Conservation (phyloP, 2,329 filamentous ascomycete genomes). For the Aspergillus sp. region DNA sequence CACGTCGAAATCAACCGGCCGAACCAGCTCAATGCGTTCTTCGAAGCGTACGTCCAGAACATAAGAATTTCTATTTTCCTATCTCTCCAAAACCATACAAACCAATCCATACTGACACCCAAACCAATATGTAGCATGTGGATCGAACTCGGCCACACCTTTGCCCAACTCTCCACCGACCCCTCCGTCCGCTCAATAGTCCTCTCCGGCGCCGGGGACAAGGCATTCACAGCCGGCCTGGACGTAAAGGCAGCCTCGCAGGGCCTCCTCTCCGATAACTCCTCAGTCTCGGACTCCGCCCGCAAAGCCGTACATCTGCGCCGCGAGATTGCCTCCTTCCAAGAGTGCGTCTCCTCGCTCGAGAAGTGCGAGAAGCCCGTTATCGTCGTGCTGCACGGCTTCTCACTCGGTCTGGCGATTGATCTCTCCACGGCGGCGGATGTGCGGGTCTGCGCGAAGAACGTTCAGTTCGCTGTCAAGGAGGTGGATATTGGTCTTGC, state of each 20-base stretch:
- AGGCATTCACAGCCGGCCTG: constrained; percentile 81
- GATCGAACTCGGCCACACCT: constrained; percentile 73
- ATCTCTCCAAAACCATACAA: background rate
- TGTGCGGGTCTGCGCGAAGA: constrained; percentile 39
- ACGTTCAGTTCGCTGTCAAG: constrained; percentile 45
- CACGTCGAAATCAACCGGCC: constrained; percentile 91
- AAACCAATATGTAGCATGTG: constrained; percentile 64
- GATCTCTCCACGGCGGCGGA: constrained; percentile 54
- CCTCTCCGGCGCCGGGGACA: constrained; percentile 76
- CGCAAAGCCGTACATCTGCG: constrained; percentile 31
- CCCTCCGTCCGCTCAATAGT: constrained; percentile 73
- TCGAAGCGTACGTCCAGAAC: constrained; percentile 55
- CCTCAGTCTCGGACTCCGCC: constrained; percentile 53
- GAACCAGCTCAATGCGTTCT: constrained; percentile 84
- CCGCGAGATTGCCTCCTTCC: constrained; percentile 48
- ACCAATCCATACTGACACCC: background rate
- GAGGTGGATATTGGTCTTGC: constrained; percentile 52
- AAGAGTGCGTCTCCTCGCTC: constrained; percentile 71
- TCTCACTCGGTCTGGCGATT: constrained; percentile 74
- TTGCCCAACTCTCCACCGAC: constrained; percentile 70
- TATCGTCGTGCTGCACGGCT: constrained; percentile 76
- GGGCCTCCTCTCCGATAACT: constrained; percentile 46
- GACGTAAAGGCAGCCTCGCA: constrained; percentile 72
- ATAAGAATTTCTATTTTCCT: background rate
- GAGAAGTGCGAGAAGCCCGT: constrained; percentile 93